A percentile compares a stretch with the other conserved stretches of the same genome.
Evolutionary conservation across 2,329 filamentous ascomycete genomes (phyloP).

Genomic region (Diaporthe vaccinii): DNA sequence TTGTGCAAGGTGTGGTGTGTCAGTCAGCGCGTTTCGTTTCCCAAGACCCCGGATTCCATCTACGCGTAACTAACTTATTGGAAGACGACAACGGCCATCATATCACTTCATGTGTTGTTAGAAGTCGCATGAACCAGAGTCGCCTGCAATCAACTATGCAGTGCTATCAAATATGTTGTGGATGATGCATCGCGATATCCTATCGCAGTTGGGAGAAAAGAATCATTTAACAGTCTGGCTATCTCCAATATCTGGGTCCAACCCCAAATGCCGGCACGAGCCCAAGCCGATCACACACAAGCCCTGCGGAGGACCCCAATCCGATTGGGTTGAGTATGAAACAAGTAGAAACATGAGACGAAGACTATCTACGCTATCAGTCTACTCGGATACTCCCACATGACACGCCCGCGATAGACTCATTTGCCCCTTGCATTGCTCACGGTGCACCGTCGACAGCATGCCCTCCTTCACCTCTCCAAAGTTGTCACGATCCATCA

Average conservation of each 20-base stretch:
- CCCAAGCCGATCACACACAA: slow-evolving; percentile 14
- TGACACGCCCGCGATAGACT: slow-evolving; percentile 25
- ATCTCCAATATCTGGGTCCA: background rate
- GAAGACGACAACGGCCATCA: background rate
- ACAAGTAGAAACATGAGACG: slow-evolving; percentile 17
- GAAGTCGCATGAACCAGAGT: background rate
- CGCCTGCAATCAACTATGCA: background rate
- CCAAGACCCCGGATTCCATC: background rate
- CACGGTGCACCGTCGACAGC: slow-evolving; percentile 3
- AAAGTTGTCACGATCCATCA: background rate
- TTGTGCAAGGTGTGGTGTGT: background rate
- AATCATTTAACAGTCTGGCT: background rate
- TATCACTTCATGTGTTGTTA: background rate
- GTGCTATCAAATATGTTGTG: background rate
- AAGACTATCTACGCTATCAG: slow-evolving; percentile 16
- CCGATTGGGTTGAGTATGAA: slow-evolving; percentile 17
- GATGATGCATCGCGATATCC: background rate
- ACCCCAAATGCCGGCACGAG: slow-evolving; percentile 17
- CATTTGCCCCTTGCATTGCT: background rate
- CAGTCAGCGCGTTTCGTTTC: slow-evolving; percentile 15
- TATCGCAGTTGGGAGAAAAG: background rate
- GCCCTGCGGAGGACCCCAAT: slow-evolving; percentile 15
- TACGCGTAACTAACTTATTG: background rate
- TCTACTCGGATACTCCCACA: slow-evolving; percentile 15
- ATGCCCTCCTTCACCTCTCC: background rate